phyloP scores from a whole-genome alignment of 768 basidiomycete genomes.

The Leccinum barrowsii region DNA sequence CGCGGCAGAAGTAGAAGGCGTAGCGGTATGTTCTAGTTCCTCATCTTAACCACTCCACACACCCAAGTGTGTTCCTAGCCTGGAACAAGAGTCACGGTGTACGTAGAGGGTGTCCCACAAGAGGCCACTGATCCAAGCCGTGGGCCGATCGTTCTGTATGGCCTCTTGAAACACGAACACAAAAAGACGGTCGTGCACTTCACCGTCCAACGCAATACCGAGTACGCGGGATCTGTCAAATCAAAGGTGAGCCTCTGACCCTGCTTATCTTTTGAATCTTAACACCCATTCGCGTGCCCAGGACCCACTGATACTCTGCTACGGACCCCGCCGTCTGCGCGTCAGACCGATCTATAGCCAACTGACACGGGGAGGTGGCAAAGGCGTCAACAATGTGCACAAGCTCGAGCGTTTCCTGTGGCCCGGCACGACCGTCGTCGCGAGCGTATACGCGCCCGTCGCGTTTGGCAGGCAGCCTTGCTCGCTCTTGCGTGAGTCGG shows the following conservation, averaged over 20 bases:
- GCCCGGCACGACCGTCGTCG: conserved; percentile 77
- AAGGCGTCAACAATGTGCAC: conserved; percentile 94
- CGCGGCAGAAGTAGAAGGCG: conserved; percentile 62
- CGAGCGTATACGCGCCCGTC: conserved; percentile 86
- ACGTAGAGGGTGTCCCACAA: conserved; percentile 71
- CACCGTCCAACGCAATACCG: conserved; percentile 90
- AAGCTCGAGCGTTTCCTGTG: conserved; percentile 91
- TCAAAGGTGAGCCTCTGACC: conserved; percentile 60
- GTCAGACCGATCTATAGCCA: conserved; percentile 92
- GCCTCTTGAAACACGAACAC: conserved; percentile 91
- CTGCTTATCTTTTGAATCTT: neutral
- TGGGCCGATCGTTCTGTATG: conserved; percentile 66
- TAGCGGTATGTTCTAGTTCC: conserved; percentile 53
- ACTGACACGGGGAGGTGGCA: conserved; percentile 84
- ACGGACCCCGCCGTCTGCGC: conserved; percentile 81
- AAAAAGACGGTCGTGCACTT: conserved; percentile 93
- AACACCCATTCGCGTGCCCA: conserved; percentile 24
- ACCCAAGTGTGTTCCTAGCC: conserved; percentile 43
- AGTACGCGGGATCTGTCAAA: conserved; percentile 82
- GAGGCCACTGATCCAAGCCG: conserved; percentile 39
- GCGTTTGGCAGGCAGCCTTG: conserved; percentile 79
- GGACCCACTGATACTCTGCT: conserved; percentile 86
- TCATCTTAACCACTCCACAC: neutral
- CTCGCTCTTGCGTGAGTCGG: conserved; percentile 68
- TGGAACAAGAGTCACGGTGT: conserved; percentile 75